Base-by-base conservation (phyloP, 352 stramenopile species). In the Blastocystis sp. region DNA sequence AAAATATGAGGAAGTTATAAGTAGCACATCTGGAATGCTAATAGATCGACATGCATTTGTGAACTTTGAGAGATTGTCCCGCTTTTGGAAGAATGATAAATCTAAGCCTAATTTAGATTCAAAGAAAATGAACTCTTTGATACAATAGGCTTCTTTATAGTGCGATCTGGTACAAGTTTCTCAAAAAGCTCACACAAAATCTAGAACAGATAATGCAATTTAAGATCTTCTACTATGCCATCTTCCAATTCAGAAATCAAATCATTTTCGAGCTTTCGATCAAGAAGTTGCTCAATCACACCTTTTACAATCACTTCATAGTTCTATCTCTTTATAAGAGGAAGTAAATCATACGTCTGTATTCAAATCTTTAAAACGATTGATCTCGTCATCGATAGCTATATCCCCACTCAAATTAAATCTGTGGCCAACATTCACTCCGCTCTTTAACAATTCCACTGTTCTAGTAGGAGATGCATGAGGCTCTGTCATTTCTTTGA, bases 21-120 rank as follows among this genome's bases (percentile, higher is more conserved):
- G 50, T 11, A 66, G 20, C 9, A 85, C 30, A 68, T 66, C 47
- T 24, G 73, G 73, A 85, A 85, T 85, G n/a, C 54, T 62, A n/a
- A 85, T 85, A 4, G 73, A 85, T 37, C 73, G 73, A 45, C 73
- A 85, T 9, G 73, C 73, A 65, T 85, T 85, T 39, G 73, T 66
- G 47, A 85, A 85, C n/a, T 66, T 85, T 50, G 73, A 85, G 53
- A 85, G 30, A 34, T 85, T 85, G n/a, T 85, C 73, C 16, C 50
- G 73, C 37, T 85, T 85, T 26, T 66, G 45, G 20, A 85, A 85
- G 50, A 85, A 39, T n/a, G 37, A 66, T n/a, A 85, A 26, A 41
- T 85, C 73, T 85, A 50, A 30, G 63, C 9, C 43, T 79, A 24
- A 59, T 45, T 20, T 2, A 70, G 24, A 70, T 26, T 0, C 0